Conservation (phyloP, 352 stramenopile species). For the Phytopythium aichiense region DNA sequence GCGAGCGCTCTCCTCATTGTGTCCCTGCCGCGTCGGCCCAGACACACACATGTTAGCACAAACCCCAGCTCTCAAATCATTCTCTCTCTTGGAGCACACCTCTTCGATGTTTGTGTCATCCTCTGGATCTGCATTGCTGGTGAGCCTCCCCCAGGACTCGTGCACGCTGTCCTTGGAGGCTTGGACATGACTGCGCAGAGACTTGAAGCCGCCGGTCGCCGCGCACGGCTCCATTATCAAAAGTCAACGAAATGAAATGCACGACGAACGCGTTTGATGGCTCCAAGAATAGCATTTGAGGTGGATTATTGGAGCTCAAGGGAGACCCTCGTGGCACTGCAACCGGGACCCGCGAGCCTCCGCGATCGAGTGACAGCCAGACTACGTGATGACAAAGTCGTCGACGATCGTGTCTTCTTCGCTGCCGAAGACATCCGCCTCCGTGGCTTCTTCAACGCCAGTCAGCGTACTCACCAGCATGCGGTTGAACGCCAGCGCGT, state of each 20-base stretch:
- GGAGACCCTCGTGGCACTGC: background rate
- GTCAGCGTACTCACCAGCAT: constrained; percentile 33
- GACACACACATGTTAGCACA: background rate
- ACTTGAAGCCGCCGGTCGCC: constrained; percentile 29
- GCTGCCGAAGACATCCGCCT: background rate
- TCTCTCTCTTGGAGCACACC: background rate
- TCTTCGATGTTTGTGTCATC: constrained; percentile 4
- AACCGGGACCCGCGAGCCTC: background rate
- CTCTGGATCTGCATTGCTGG: background rate
- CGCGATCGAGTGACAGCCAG: background rate
- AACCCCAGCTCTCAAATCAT: background rate
- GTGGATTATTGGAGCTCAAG: too few relatives aligned
- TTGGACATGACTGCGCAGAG: constrained; percentile 37
- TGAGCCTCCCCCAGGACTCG: background rate
- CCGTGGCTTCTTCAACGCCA: background rate
- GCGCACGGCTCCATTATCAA: background rate
- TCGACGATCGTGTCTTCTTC: constrained; percentile 2
- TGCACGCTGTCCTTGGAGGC: constrained; percentile 14
- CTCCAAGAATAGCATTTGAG: background rate
- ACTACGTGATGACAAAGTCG: background rate
- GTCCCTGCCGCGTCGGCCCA: background rate
- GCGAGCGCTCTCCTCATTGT: background rate
- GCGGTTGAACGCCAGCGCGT: constrained; percentile 56
- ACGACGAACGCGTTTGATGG: background rate
- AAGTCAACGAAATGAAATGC: background rate